Conservation (phyloP, 2,329 filamentous ascomycete genomes). For the Dryadomyces quercivorus region DNA sequence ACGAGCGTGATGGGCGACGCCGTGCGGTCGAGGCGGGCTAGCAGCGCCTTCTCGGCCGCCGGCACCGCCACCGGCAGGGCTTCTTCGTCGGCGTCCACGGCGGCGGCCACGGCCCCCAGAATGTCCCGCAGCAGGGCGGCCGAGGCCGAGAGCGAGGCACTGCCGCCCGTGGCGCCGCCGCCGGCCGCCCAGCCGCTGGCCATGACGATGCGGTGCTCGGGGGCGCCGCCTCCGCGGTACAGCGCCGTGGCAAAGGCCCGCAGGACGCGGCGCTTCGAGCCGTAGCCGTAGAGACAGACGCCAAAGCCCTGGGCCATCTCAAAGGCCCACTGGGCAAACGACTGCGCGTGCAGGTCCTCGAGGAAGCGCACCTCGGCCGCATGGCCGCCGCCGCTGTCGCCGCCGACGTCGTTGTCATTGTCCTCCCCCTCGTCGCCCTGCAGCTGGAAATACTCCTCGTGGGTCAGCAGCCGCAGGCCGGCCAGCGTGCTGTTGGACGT, state of each 20-base stretch:
- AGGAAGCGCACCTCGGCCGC: conserved; percentile 57
- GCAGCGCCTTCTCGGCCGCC: conserved; percentile 55
- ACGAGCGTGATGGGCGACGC: conserved; percentile 48
- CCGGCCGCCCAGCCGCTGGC: conserved; percentile 67
- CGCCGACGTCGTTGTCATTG: conserved; percentile 36
- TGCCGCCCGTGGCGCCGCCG: neutral
- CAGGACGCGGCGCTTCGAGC: conserved; percentile 70
- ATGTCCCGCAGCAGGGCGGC: conserved; percentile 52
- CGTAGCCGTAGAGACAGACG: conserved; percentile 84
- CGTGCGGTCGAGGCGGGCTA: conserved; percentile 40
- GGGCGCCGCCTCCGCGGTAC: conserved; percentile 33
- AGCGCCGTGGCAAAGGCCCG: conserved; percentile 63
- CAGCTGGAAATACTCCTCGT: conserved; percentile 79
- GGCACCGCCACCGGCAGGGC: conserved; percentile 45
- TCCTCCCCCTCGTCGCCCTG: conserved; percentile 38
- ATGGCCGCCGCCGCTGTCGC: conserved; percentile 41
- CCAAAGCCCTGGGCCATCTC: conserved; percentile 81
- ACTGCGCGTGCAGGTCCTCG: conserved; percentile 61
- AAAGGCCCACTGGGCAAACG: conserved; percentile 86
- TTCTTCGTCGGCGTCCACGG: conserved; percentile 27
- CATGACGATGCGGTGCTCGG: conserved; percentile 53
- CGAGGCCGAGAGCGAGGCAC: conserved; percentile 2
- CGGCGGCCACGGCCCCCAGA: conserved; percentile 53
- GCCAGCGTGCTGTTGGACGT: conserved; percentile 80
- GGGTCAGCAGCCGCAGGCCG: conserved; percentile 63